These are phyloP conservation scores for Globisporangium nagaii DNA, from an alignment of 352 stramenopile species.

Conservation along the genomic window DNA sequence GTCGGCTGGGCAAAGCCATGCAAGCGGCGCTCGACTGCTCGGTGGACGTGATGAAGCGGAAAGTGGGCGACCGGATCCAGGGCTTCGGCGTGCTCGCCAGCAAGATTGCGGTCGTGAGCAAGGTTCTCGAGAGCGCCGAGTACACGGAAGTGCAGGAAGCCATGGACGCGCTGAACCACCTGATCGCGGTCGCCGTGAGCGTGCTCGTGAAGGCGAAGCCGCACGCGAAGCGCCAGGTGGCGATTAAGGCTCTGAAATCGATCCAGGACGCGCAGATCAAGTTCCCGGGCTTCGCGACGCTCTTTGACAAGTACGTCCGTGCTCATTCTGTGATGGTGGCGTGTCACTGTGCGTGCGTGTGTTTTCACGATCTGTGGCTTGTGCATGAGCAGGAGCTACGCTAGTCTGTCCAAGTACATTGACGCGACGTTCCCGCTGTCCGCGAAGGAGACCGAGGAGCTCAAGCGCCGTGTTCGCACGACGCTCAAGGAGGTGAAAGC, in stretches of 20 bases:
- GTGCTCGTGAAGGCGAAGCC: constrained; percentile 13
- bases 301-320: constrained; percentile 12
- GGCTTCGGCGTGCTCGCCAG: constrained; percentile 3
- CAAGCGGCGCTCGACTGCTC: constrained; percentile 6
- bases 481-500: constrained; percentile 9
- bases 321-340: neutral
- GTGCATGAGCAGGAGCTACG: constrained; percentile 6
- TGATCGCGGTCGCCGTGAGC: constrained; percentile 1
- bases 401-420: constrained; percentile 12
- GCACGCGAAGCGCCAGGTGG: constrained; percentile 5
- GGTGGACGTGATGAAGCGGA: constrained; percentile 8
- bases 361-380: too few relatives aligned
- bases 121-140: constrained; percentile 6
- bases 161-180: constrained; percentile 5
- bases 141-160: constrained; percentile 1
- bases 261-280: constrained; percentile 13
- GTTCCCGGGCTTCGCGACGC: neutral
- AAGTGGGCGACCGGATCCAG: constrained; percentile 10
- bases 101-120: constrained; percentile 4
- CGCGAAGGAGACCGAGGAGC: constrained; percentile 9
- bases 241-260: constrained; percentile 6
- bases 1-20: constrained; percentile 3
- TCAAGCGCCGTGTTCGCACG: constrained; percentile 6
- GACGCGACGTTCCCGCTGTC: constrained; percentile 10
- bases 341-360: too few relatives aligned